Evolutionary conservation across 352 stramenopile species (phyloP), one percentile per base, ranked within the genome.

Genomic region (Albugo laibachii): DNA sequence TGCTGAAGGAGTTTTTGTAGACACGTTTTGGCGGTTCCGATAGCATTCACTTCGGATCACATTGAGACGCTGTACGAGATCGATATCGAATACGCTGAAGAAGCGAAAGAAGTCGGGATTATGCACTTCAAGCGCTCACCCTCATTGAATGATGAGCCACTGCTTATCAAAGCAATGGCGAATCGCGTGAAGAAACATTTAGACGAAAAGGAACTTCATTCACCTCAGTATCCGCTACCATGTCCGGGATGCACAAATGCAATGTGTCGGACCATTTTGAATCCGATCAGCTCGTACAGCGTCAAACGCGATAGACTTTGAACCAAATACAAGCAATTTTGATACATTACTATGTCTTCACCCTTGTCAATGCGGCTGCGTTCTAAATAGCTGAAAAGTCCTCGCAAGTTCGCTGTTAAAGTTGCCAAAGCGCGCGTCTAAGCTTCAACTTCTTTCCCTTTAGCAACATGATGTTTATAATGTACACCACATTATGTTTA

Each of bases 41-140:
- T 99, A 55, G 93, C 80, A 41, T 99, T 99, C 66, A 97, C 97
- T 19, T 97, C 83, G 44, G 95, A 99, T 68, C 94, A 99, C 65
- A 98, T 99, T 49, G 94, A 99, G 63, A 99, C 95, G 34, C 77
- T 99, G 38, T 97, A 98, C 64, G 95, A 99, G 65, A 98, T 99
- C 59, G 95, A 98, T 71, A 95, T 98, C 54, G 95, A 99, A 66
- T 99, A 99, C 63, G 73, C 80, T 21, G 91, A 99, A 56, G 70
- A 98, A 38, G 95, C 95, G 11, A 50, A 96, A 41, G 84, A 96
- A 46, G 83, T 71, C 52, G 94, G 94, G 43, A 96, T 98, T 52
- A 78, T 66, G 67, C 43, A 97, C 48, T 98, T 96, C 64, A 80
- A 88, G 55, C 78, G 94, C 48, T 95, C 84, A 50, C 93, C 94